These are phyloP conservation scores for Rubroshorea leprosula DNA, from an alignment of 345 rosid genomes.

Conservation along the genomic window DNA sequence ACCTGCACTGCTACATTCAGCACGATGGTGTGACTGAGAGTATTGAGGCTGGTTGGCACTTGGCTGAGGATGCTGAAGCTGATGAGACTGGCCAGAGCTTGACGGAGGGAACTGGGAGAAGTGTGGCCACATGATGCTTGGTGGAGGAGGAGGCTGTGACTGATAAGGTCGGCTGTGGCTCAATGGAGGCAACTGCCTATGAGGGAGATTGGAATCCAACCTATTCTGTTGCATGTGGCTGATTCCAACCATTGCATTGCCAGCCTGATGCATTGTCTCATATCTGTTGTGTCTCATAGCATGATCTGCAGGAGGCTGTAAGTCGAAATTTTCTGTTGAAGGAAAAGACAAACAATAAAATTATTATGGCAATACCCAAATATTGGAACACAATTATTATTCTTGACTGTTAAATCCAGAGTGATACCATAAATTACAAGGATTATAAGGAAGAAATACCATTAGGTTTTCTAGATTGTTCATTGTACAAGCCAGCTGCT, in stretches of 20 bases:
- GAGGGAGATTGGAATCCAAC: slow-evolving; percentile 7
- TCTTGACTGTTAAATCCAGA: not conserved
- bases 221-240: slow-evolving; percentile 16
- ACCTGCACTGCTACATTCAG: slow-evolving; percentile 22
- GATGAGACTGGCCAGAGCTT: slow-evolving; percentile 11
- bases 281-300: slow-evolving; percentile 13
- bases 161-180: slow-evolving; percentile 12
- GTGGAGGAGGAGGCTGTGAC: slow-evolving; percentile 14
- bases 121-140: slow-evolving; percentile 13
- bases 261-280: slow-evolving; percentile 14
- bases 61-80: slow-evolving; percentile 22
- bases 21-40: slow-evolving; percentile 12
- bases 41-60: slow-evolving; percentile 13
- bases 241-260: slow-evolving; percentile 5
- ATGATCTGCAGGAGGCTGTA: slow-evolving; percentile 3
- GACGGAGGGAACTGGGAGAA: slow-evolving; percentile 15
- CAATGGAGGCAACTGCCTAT: slow-evolving; percentile 13
- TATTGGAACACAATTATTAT: not conserved
- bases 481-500: slow-evolving; percentile 42
- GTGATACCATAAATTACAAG: no score
- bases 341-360: not conserved
- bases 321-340: not conserved
- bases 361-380: not conserved
- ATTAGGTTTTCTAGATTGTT: slow-evolving; percentile 22
- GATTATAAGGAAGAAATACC: slow-evolving; percentile 25